These are phyloP conservation scores for Mucor mucedo DNA, from an alignment of 371 early-diverging fungal genomes.

Conservation along the genomic window DNA sequence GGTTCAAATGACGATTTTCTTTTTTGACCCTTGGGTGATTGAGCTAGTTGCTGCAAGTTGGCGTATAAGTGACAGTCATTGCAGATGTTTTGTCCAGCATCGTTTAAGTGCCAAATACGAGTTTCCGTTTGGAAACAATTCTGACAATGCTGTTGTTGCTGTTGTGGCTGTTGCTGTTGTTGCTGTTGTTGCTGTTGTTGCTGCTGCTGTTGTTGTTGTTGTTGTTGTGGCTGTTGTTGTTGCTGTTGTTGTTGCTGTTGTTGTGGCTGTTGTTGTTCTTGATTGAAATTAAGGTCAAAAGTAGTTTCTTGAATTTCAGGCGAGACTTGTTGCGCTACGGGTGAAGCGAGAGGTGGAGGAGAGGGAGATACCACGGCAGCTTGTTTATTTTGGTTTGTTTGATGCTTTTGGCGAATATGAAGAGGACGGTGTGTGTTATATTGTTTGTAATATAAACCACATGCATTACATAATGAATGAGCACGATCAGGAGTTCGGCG, in stretches of 20 bases:
- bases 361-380: no score
- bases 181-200: slow-evolving; percentile 9
- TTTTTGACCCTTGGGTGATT: slow-evolving; percentile 12
- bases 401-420: slow-evolving; percentile 60
- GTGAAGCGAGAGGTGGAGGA: no score
- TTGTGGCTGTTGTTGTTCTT: background rate
- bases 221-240: background rate
- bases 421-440: slow-evolving; percentile 74
- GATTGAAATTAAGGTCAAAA: no score
- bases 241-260: background rate
- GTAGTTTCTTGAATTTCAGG: no score
- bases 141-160: slow-evolving; percentile 10
- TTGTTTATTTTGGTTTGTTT: slow-evolving; percentile 17
- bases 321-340: no score
- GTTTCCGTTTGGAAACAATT: slow-evolving; percentile 17
- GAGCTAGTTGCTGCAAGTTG: slow-evolving; percentile 9
- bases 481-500: slow-evolving; percentile 76
- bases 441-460: slow-evolving; percentile 82
- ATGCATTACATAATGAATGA: slow-evolving; percentile 86
- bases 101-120: slow-evolving; percentile 16
- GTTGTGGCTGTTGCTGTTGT: slow-evolving; percentile 8
- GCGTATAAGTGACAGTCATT: slow-evolving; percentile 20
- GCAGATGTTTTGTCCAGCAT: slow-evolving; percentile 18
- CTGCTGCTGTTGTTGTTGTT: background rate
- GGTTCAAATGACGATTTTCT: slow-evolving; percentile 9